Evolutionary conservation across 208 protist species (phyloP).

Genomic region (Acanthamoeba lenticulata): DNA sequence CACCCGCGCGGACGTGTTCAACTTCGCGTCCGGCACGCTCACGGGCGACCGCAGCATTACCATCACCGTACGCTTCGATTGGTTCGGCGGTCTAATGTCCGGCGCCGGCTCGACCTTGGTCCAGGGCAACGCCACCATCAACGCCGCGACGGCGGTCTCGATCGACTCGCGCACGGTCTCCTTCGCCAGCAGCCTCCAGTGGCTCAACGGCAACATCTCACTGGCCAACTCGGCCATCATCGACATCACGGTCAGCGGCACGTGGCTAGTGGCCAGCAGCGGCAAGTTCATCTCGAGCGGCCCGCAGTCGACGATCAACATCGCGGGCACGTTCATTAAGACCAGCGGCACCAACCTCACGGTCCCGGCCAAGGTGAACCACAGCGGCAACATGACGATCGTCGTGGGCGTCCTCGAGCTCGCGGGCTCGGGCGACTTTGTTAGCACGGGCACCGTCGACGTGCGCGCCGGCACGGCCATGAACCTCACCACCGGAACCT

Average conservation of each 20-base stretch:
- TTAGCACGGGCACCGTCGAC: conserved; percentile 6
- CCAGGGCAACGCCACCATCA: not conserved
- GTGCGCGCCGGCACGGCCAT: not conserved
- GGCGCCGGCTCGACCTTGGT: conserved; percentile 17
- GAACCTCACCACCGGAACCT: conserved; percentile 48
- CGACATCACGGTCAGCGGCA: not conserved
- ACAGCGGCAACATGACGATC: conserved; percentile 60
- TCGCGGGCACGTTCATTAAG: conserved; percentile 54
- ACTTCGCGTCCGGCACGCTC: conserved; percentile 30
- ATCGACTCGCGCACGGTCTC: conserved; percentile 8
- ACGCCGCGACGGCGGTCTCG: conserved; percentile 17
- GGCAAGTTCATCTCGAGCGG: conserved; percentile 12
- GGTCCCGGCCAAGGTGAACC: not conserved
- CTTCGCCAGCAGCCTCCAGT: conserved; percentile 23
- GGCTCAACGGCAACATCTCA: conserved; percentile 57
- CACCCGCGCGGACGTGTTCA: conserved; percentile 18
- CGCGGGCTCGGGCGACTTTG: conserved; percentile 36
- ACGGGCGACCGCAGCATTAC: conserved; percentile 44
- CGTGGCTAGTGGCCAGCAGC: not conserved
- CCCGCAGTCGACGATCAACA: conserved; percentile 43
- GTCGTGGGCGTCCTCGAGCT: conserved; percentile 25
- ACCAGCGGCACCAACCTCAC: conserved; percentile 5
- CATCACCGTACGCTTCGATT: conserved; percentile 57
- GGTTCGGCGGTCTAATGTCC: conserved; percentile 43
- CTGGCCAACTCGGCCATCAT: conserved; percentile 21